These are phyloP conservation scores for Xylaria nigripes DNA, from an alignment of 495 filamentous ascomycete genomes.

Conservation along the genomic window DNA sequence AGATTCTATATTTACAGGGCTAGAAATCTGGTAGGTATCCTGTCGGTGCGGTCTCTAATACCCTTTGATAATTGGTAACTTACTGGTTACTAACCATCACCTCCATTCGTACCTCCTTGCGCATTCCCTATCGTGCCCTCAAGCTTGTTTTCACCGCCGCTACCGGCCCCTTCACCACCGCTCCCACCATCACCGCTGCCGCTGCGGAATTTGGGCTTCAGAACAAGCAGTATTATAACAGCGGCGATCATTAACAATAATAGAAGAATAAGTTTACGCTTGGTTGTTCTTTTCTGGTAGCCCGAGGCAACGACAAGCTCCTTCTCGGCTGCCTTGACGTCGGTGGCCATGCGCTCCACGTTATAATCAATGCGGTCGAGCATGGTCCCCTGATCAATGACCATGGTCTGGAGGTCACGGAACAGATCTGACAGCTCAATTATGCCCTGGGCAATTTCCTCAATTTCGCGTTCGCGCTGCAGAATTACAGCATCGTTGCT, in stretches of 20 bases:
- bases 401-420: constrained; percentile 89
- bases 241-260: constrained; percentile 75
- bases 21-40: not conserved
- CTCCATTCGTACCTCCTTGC: not conserved
- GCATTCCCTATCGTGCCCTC: not conserved
- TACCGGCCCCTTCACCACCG: not conserved
- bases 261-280: constrained; percentile 83
- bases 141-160: not conserved
- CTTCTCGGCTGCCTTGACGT: constrained; percentile 86
- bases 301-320: constrained; percentile 75
- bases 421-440: constrained; percentile 96
- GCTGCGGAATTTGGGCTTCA: constrained; percentile 64
- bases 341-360: constrained; percentile 80
- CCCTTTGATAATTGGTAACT: not conserved
- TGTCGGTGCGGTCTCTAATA: not conserved
- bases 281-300: constrained; percentile 84
- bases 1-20: constrained; percentile 11
- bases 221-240: constrained; percentile 72
- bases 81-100: not conserved
- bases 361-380: constrained; percentile 98
- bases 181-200: not conserved
- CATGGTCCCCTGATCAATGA: constrained; percentile 98
- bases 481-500: constrained; percentile 79
- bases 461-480: constrained; percentile 94
- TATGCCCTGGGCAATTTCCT: constrained; percentile 93